Evolutionary conservation across 257 asterid genomes (phyloP), one percentile per base, ranked within the genome.

Genomic region (Dorcoceras hygrometricum): DNA sequence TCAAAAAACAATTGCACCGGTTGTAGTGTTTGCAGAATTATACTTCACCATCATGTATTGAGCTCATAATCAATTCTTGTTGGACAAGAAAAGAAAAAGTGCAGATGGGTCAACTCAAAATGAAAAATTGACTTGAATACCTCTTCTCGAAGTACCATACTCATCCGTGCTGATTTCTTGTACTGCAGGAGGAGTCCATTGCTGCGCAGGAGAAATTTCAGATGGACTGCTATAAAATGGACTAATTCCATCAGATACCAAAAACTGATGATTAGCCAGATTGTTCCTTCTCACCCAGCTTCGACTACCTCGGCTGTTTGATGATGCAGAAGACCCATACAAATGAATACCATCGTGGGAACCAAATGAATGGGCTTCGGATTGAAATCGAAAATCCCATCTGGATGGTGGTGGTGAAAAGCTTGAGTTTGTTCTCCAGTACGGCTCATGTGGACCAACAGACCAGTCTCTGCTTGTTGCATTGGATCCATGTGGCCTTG

Each of bases 401-500:
- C 97, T 87, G 25, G 98, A 78, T 8, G 91, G 98, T 4, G 95
- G 98, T 3, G 99, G 99, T 46, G 99, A 90, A 84, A 84, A 94
- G 81, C 96, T 94, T 1, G 96, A 71, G 77, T 94, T 94, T 24
- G 95, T 90, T 63, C 95, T 84, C 98, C 98, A 94, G 73, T 94
- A 88, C 29, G 96, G 99, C 72, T 94, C 99, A 0, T 87, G 96
- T 23, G 90, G 95, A 50, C 96, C 97, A 78, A 88, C 82, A 3
- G 99, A 94, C 96, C 96, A 90, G 75, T 94, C 99, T 76, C 91
- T 70, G 73, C 92, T 91, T 66, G 98, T 67, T 58, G 90, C 79
- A 77, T 78, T 90, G 46, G 97, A 88, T 70, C 91, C 96, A 88
- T 94, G 98, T 83, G 96, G 99, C 99, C 99, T 87, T 55, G 98